Conservation (phyloP, 805 yeast genomes). For the Wickerhamiella siamensis region DNA sequence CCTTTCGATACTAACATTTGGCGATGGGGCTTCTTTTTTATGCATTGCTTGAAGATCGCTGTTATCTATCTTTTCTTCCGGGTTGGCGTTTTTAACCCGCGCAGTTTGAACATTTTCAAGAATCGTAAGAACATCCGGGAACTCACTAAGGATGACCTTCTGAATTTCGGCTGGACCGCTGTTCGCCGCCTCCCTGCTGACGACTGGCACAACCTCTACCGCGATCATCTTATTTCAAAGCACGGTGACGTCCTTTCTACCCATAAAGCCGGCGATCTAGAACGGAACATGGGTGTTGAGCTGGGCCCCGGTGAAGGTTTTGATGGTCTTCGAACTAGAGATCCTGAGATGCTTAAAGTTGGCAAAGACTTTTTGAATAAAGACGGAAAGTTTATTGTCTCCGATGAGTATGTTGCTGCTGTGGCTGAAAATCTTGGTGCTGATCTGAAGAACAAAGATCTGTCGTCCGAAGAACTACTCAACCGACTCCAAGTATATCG, state of each 20-base stretch:
- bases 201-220: conserved; percentile 56
- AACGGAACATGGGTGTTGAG: conserved; percentile 39
- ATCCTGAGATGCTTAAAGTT: conserved; percentile 6
- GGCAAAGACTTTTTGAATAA: conserved; percentile 10
- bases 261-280: conserved; percentile 55
- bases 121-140: conserved; percentile 13
- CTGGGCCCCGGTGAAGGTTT: conserved; percentile 77
- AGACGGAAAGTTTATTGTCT: conserved; percentile 17
- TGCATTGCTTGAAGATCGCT: conserved; percentile 53
- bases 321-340: conserved; percentile 13
- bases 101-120: conserved; percentile 31
- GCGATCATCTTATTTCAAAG: conserved; percentile 46
- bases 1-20: conserved; percentile 27
- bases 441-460: conserved; percentile 2
- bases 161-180: conserved; percentile 88
- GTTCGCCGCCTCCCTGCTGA: conserved; percentile 56
- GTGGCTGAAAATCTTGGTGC: conserved; percentile 7
- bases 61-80: conserved; percentile 43
- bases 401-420: conserved; percentile 11
- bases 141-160: conserved; percentile 39
- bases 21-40: conserved; percentile 53
- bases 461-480: conserved; percentile 8
- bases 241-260: conserved; percentile 63
- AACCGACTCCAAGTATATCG: conserved; percentile 17
- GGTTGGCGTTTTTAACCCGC: conserved; percentile 71